A percentile compares a stretch with the other conserved stretches of the same genome.
These are phyloP conservation scores for Lipomyces yamanashiensis DNA, from an alignment of 805 yeast genomes.

Conservation along the genomic window DNA sequence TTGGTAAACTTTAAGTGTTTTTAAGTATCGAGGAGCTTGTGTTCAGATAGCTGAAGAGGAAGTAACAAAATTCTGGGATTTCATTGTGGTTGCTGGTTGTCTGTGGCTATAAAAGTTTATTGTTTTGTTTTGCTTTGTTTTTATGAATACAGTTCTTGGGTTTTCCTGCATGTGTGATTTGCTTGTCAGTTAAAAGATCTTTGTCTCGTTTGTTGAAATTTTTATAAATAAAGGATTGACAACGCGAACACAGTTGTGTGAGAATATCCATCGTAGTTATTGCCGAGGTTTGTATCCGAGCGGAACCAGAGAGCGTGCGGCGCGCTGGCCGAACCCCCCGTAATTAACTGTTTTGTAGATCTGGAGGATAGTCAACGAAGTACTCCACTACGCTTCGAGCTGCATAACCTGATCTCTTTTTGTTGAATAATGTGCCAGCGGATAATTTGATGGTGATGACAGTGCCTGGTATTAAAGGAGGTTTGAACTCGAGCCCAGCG, in stretches of 20 bases:
- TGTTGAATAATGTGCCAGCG: too few relatives aligned
- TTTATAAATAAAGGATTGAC: too few relatives aligned
- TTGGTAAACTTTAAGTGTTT: neutral
- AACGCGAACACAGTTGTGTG: too few relatives aligned
- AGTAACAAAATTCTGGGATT: slow-evolving; percentile 7
- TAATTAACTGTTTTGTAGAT: neutral
- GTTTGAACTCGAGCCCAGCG: too few relatives aligned
- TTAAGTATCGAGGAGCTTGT: neutral
- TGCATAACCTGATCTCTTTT: neutral
- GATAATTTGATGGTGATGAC: too few relatives aligned
- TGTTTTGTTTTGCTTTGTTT: slow-evolving; percentile 6
- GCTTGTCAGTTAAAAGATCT: neutral
- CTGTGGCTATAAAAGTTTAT: slow-evolving; percentile 6
- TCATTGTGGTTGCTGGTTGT: neutral
- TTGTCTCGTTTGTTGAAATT: too few relatives aligned
- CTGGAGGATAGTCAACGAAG: neutral
- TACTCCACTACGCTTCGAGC: neutral
- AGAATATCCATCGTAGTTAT: too few relatives aligned
- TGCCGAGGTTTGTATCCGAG: too few relatives aligned
- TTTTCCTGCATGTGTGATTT: slow-evolving; percentile 5
- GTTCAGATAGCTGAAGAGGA: neutral
- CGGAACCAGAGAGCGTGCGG: too few relatives aligned
- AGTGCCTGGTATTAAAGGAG: too few relatives aligned
- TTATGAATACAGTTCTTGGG: neutral
- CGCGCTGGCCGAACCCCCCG: neutral